Evolutionary conservation across 352 stramenopile species (phyloP).

Genomic region (Phytophthora constricta): DNA sequence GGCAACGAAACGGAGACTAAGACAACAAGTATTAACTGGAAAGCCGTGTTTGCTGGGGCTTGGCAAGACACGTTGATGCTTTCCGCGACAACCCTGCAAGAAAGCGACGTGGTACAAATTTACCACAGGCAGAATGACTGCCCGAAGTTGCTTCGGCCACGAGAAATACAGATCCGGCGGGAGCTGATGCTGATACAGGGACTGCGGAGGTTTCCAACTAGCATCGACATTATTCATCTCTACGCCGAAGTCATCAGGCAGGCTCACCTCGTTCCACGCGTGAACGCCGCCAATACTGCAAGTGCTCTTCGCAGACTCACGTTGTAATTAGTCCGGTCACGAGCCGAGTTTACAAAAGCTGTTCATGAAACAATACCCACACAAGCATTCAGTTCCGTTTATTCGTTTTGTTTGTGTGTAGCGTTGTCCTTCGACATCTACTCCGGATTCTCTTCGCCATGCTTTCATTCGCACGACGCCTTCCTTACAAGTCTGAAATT

Average conservation of each 20-base stretch:
- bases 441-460: constrained; percentile 26
- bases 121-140: constrained; percentile 29
- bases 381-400: constrained; percentile 43
- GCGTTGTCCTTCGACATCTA: constrained; percentile 18
- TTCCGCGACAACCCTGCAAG: constrained; percentile 19
- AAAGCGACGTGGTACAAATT: constrained; percentile 46
- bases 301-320: constrained; percentile 21
- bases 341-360: not conserved
- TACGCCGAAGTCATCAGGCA: constrained; percentile 61
- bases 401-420: constrained; percentile 19
- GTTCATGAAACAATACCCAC: too few species aligned
- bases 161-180: constrained; percentile 49
- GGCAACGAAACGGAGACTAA: constrained; percentile 3
- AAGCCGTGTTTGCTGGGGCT: constrained; percentile 48
- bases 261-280: constrained; percentile 32
- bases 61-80: constrained; percentile 47
- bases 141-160: constrained; percentile 33
- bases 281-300: constrained; percentile 21
- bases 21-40: constrained; percentile 42
- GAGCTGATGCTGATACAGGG: constrained; percentile 74
- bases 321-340: constrained; percentile 12
- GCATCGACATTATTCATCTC: constrained; percentile 46
- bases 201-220: constrained; percentile 55
- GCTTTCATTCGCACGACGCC: constrained; percentile 22
- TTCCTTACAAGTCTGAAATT: constrained; percentile 21